Base-by-base conservation (phyloP, 1,284 basidiomycete genomes). In the Agroathelia rolfsii region DNA sequence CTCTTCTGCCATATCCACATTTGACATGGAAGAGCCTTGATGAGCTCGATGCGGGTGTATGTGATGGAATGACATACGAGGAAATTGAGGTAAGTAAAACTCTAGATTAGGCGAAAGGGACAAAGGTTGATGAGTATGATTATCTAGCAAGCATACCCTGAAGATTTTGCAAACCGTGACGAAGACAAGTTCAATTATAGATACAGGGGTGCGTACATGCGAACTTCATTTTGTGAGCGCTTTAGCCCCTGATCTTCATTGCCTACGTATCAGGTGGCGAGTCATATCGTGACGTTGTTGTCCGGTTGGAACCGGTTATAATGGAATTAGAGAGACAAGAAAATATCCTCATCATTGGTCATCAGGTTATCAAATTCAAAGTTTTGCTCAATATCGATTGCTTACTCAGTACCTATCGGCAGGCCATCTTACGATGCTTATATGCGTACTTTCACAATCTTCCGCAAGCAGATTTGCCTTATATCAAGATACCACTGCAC, bases 171-270 rank as follows among this genome's bases (percentile, higher is more conserved):
- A n/a, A 90, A 89, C 50, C 77, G 95, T 16, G 95, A 98, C 51
- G 92, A 98, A 35, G 95, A 99, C 65, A 99, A 99, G 59, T 99
- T 96, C 62, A 98, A 98, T 61, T 99, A 99, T 55, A 78, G 95
- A 15, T 97, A 97, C 59, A 70, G 88, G 51, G 85, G 80, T 55
- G 36, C 53, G 40, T 61, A 50, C 33, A 56, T 52, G 60, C 41
- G 19, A 48, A 34, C 25, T 6, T 11, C 12, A 10, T 16, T 14
- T 24, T 34, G 15, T 19, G 6, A 20, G 18, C 30, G 25, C 18
- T 21, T 13, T 12, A 18, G 12, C 17, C 6, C 7, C 8, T 18
- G 15, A 20, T 18, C 11, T 18, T 12, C 16, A 17, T 17, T 25
- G 34, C 17, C 36, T 22, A 40, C 11, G 18, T 18, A 37, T 15